Evolutionary conservation across 257 asterid genomes (phyloP), one percentile per base, ranked within the genome.

Genomic region (Cinchona pubescens): DNA sequence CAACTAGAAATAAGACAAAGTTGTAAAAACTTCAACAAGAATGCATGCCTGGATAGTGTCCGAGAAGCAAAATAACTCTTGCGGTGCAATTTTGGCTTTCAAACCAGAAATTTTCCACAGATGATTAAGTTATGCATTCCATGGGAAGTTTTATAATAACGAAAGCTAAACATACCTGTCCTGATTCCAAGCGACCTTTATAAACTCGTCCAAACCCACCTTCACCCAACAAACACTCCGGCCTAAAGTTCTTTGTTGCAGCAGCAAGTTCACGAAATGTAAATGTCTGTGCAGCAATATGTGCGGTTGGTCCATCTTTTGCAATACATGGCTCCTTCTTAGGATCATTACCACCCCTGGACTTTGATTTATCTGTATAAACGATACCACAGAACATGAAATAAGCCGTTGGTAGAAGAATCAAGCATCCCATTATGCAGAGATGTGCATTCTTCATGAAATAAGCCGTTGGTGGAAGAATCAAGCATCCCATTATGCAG

Each of bases 161-260:
- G 30, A 16, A 42, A 67, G 55, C 62, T 40, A 45, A 27, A 55
- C 12, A 37, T 66, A 94, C 98, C 96, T 95, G 97, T 75, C 96
- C 96, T 1, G 97, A 90, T 75, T 88, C 93, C 58, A 95, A 75
- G 25, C 87, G 92, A 55, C 98, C 99, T 83, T 85, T 92, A 76
- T 91, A 91, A 72, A 95, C 98, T 67, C 92, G 94, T 46, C 98
- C 99, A 72, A 95, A 95, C 49, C 99, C 98, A 84, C 99, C 99
- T 86, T 91, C 97, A 53, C 99, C 99, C 53, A 95, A 81, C 81
- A 90, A 79, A 78, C 85, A 84, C 83, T 91, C 99, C 1, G 82
- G 87, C 80, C 88, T 88, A 78, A 95, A 95, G 83, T 91, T 90
- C 76, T 85, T 83, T 12, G 99, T 92, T 53, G 96, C 98, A 83